Evolutionary conservation across 768 basidiomycete species (phyloP).

Genomic region (Leccinellum albellum): DNA sequence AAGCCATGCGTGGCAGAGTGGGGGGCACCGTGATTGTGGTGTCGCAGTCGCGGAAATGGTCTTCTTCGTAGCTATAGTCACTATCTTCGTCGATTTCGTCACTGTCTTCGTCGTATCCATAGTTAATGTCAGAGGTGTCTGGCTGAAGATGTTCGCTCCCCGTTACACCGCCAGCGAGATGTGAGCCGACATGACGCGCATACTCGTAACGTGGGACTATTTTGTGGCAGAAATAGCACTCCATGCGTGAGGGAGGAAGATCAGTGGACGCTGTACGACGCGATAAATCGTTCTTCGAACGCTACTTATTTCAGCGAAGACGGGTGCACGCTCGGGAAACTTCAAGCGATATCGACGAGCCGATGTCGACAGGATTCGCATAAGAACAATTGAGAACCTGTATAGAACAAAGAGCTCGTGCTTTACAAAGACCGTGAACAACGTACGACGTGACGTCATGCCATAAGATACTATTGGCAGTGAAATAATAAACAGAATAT

Average conservation of each 20-base stretch:
- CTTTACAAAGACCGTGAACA: neutral
- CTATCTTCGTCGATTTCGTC: too few species aligned
- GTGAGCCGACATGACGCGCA: slow-evolving; percentile 8
- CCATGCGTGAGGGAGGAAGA: slow-evolving; percentile 3
- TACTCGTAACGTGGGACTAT: slow-evolving; percentile 12
- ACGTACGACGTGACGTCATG: neutral
- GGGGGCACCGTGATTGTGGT: neutral
- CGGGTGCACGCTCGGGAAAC: neutral
- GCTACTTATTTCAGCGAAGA: neutral
- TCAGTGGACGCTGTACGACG: neutral
- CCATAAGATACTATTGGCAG: too few species aligned
- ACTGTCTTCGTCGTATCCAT: neutral
- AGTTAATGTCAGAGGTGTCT: neutral
- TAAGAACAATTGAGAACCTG: neutral
- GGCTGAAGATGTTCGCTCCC: neutral
- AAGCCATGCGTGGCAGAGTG: neutral
- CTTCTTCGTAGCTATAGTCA: neutral
- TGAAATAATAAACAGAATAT: too few species aligned
- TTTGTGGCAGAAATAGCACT: slow-evolving; percentile 17
- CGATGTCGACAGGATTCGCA: neutral
- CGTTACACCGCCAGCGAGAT: neutral
- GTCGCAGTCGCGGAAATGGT: neutral
- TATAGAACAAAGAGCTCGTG: too few species aligned
- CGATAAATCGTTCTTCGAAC: neutral
- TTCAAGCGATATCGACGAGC: neutral